These are phyloP conservation scores for Podospora pseudoanserina DNA, from an alignment of 495 filamentous ascomycete species.

Conservation along the genomic window DNA sequence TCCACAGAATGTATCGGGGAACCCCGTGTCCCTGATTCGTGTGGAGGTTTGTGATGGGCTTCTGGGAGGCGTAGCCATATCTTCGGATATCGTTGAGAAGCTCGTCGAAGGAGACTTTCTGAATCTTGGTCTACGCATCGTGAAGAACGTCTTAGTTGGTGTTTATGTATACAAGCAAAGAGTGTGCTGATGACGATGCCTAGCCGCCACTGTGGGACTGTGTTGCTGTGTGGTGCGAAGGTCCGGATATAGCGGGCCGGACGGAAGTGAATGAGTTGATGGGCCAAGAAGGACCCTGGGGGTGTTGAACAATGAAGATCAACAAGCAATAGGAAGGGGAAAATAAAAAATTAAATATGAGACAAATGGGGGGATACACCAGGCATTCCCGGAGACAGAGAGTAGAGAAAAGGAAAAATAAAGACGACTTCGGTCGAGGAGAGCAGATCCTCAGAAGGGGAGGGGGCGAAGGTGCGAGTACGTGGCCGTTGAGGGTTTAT, in stretches of 20 bases:
- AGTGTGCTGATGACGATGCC: not conserved
- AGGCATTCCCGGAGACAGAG: slow-evolving; percentile 13
- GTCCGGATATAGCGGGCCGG: slow-evolving; percentile 5
- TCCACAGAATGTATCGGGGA: slow-evolving; percentile 34
- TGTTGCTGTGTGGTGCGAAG: not conserved
- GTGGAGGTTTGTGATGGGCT: slow-evolving; percentile 25
- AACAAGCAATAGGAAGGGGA: slow-evolving; percentile 2
- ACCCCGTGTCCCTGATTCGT: slow-evolving; percentile 32
- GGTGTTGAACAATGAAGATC: slow-evolving; percentile 1
- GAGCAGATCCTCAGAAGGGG: not conserved
- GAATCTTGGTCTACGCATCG: slow-evolving; percentile 29
- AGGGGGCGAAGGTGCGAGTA: not conserved
- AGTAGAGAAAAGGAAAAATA: slow-evolving; percentile 6
- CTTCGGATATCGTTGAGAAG: slow-evolving; percentile 18
- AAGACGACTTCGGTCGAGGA: not conserved
- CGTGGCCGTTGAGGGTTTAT: not conserved
- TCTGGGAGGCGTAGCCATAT: slow-evolving; percentile 20
- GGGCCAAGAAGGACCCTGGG: not conserved
- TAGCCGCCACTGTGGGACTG: slow-evolving; percentile 9
- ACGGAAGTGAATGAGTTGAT: not conserved
- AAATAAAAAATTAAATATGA: not conserved
- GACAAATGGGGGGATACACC: slow-evolving; percentile 12
- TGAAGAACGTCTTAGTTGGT: slow-evolving; percentile 16
- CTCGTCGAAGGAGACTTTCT: slow-evolving; percentile 18
- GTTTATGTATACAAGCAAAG: slow-evolving; percentile 1